A percentile compares a stretch with the other conserved stretches of the same genome.
phyloP scores from a whole-genome alignment of 169 alveolate species.

The Babesia bovis region DNA sequence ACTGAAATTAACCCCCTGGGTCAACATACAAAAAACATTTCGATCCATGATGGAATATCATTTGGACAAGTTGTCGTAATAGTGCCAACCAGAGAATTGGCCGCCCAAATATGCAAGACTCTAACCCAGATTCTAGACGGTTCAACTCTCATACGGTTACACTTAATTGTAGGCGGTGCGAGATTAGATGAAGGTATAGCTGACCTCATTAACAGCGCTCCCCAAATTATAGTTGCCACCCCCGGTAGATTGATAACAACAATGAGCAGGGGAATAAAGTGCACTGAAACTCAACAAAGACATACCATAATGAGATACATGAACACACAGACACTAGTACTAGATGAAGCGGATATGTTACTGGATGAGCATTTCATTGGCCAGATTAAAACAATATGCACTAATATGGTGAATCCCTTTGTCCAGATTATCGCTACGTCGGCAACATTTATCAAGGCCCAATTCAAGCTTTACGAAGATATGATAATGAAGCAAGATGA shows the following conservation, averaged over 20 bases:
- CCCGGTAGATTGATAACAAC: slow-evolving; percentile 74
- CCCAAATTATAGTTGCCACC: slow-evolving; percentile 68
- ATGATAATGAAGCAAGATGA: slow-evolving; percentile 19
- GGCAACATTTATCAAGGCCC: slow-evolving; percentile 64
- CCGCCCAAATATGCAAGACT: slow-evolving; percentile 62
- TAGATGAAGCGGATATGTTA: slow-evolving; percentile 68
- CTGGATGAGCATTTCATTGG: slow-evolving; percentile 59
- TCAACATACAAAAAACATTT: not conserved
- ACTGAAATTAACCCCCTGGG: not conserved
- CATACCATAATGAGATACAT: slow-evolving; percentile 16
- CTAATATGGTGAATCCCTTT: slow-evolving; percentile 50
- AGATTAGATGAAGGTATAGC: slow-evolving; percentile 37
- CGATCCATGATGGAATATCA: too few relatives aligned
- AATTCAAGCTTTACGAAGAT: slow-evolving; percentile 53
- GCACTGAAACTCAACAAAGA: too few relatives aligned
- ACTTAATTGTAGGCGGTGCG: slow-evolving; percentile 44
- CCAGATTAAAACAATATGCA: slow-evolving; percentile 46
- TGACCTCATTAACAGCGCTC: slow-evolving; percentile 35
- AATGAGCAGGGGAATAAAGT: slow-evolving; percentile 46
- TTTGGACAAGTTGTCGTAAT: slow-evolving; percentile 66
- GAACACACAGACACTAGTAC: slow-evolving; percentile 12
- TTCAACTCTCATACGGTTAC: slow-evolving; percentile 5
- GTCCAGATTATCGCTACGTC: slow-evolving; percentile 63
- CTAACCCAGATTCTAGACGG: slow-evolving; percentile 27
- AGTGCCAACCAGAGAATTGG: slow-evolving; percentile 80